Evolutionary conservation across 495 filamentous ascomycete genomes (phyloP), one percentile per base, ranked within the genome.

Genomic region (Chaetomium cochliodes): DNA sequence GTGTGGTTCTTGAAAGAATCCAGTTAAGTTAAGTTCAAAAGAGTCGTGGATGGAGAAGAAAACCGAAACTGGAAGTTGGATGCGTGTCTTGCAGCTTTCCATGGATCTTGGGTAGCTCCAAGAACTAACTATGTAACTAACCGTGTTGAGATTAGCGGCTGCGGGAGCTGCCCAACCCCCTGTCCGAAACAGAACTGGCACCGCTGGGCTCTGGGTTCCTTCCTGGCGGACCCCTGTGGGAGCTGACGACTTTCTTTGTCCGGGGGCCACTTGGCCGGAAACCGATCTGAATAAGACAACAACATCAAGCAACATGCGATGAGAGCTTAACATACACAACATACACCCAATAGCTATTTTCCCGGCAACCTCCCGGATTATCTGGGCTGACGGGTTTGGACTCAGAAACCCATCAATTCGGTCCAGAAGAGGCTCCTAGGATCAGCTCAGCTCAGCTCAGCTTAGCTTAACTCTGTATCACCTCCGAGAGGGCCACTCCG

Each of bases 251-350:
- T 55, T 26, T 15, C 28, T 39, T 8, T 51, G 46, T 33, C 52
- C 47, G 16, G 56, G 65, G 25, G 66, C 57, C 66, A 64, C 66
- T 60, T 67, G 65, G 61, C 66, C 66, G 66, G 61, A 67, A 64
- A 61, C 6, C 51, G 57, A 7, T 50, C 37, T 67, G 61, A 67
- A 64, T 67, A 58, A 64, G 47, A 62, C 53, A 47, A 11, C 22
- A 9, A 46, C 37, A n/a, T n/a, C n/a, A 39, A 30, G 51, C 51
- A 63, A 44, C 39, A 63, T 30, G 15, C 13, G 16, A 9, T 26
- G 6, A 37, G 0, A 6, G 33, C 30, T 16, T 13, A 22, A 6
- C 8, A 33, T 26, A 26, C 22, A 30, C 39, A 13, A 42, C 8
- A 33, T 26, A 26, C 22, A 30, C 39, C 22, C 26, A 57, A 13